Percentiles rank a stretch among this genome's conserved stretches.
Evolutionary conservation across 108 stramenopile species (phyloP).

Genomic region (Skeletonema potamos): DNA sequence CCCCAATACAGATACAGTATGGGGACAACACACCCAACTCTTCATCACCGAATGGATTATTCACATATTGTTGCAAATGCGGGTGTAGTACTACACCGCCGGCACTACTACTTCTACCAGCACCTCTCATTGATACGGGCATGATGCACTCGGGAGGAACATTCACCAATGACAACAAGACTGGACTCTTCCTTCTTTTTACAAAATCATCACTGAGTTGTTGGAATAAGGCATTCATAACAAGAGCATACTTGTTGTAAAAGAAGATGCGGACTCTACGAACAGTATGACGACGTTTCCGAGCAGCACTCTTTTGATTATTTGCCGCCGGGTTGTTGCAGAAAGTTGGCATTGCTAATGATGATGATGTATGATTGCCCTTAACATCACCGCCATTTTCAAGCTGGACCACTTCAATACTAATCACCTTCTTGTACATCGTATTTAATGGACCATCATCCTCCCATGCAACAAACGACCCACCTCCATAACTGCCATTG

Average conservation of each 20-base stretch:
- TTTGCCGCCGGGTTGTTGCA: conserved; percentile 1
- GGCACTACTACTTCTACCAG: conserved; percentile 1
- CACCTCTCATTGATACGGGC: conserved; percentile 30
- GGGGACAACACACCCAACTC: conserved; percentile 24
- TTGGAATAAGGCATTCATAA: conserved; percentile 28
- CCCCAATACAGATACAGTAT: conserved; percentile 77
- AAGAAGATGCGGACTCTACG: conserved; percentile 59
- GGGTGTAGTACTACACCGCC: conserved; percentile 23
- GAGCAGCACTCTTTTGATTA: background rate
- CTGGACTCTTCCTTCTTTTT: conserved; percentile 4
- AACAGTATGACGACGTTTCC: conserved; percentile 38
- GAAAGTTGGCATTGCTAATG: conserved; percentile 10
- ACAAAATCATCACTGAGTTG: background rate
- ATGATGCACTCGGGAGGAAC: conserved; percentile 68
- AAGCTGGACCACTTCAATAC: conserved; percentile 57
- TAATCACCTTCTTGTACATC: conserved; percentile 51
- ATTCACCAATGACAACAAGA: conserved; percentile 29
- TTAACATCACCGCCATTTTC: conserved; percentile 4
- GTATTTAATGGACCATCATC: conserved; percentile 66
- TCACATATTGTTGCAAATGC: conserved; percentile 27
- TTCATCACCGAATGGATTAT: conserved; percentile 41
- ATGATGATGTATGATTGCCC: background rate
- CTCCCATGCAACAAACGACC: conserved; percentile 26
- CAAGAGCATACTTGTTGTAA: conserved; percentile 62
- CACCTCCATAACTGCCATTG: background rate